A percentile compares a stretch with the other conserved stretches of the same genome.
Conservation (phyloP, 2,329 filamentous ascomycete species). For the Geosmithia flava region DNA sequence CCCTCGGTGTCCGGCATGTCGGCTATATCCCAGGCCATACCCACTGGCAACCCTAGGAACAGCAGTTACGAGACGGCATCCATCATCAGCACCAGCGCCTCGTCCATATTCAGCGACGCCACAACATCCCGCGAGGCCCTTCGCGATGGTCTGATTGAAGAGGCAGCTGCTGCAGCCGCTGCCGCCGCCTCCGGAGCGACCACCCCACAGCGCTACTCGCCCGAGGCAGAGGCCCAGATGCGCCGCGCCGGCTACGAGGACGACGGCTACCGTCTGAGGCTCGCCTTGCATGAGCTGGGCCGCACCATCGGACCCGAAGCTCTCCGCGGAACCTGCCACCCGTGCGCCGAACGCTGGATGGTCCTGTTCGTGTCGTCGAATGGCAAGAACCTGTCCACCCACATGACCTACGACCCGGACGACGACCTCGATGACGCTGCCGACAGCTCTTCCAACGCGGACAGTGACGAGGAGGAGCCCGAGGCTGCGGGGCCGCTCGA, state of each 20-base stretch:
- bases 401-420: conserved; percentile 61
- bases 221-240: conserved; percentile 31
- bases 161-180: too few relatives aligned
- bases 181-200: conserved; percentile 14
- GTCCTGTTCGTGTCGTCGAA: conserved; percentile 68
- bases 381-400: conserved; percentile 55
- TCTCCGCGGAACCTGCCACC: conserved; percentile 58
- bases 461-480: conserved; percentile 49
- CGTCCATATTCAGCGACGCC: conserved; percentile 58
- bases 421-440: conserved; percentile 55
- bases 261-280: conserved; percentile 51
- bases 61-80: conserved; percentile 52
- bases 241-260: conserved; percentile 44
- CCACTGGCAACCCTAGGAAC: conserved; percentile 41
- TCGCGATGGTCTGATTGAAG: conserved; percentile 31
- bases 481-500: conserved; percentile 52
- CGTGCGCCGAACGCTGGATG: conserved; percentile 73
- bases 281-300: conserved; percentile 59
- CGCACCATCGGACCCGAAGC: conserved; percentile 52
- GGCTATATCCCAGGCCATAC: conserved; percentile 55
- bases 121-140: conserved; percentile 54
- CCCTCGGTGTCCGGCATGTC: conserved; percentile 58
- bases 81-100: conserved; percentile 59
- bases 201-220: conserved; percentile 42
- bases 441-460: conserved; percentile 46